Base-by-base conservation (phyloP, 352 stramenopile species). In the Achlya hypogyna region DNA sequence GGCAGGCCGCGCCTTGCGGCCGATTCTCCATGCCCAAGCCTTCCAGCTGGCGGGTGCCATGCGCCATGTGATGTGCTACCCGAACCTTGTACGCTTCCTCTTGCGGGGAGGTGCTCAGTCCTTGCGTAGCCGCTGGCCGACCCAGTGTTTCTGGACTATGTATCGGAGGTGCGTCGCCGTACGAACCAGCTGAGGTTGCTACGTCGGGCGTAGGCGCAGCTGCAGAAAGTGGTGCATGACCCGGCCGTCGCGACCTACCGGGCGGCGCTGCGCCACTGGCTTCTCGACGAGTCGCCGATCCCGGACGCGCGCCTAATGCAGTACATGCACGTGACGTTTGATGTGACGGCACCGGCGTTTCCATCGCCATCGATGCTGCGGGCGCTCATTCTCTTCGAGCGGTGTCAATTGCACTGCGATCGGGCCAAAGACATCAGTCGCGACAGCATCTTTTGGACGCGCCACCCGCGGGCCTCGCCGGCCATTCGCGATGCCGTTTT, bases 391-490 rank as follows among this genome's bases (percentile, higher is more conserved):
- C 18, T 35, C 9, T 67, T 59, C 32, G 60, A 58, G 16, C 42
- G 60, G 10, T 20, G 29, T 3, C 40, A 58, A 5, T 23, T 67
- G 18, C 60, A 67, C 27, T 49, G 22, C 27, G 47, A 67, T 59
- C 42, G 60, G 22, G 42, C 60, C 29, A n/a, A 28, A 10, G 31
- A 56, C 10, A n/a, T 56, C 49, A 20, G 31, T 20, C 25, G 49
- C 25, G 51, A 67, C 60, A 67, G 60, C n/a, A 59, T 67, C 25
- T 67, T 59, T 45, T 67, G 25, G 28, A 23, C 45, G 32, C 42
- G 49, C 2, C 14, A 31, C 2, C 2, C 16, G 31, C 12, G 14
- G 25, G 10, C 8, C 2, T n/a, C 31, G 25, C 14, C 25, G 12
- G 49, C 12, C 31, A 20, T 56, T 1, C 49, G 31, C 1, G 49